Conservation (phyloP, 352 stramenopile species). For the Elongisporangium undulatum region DNA sequence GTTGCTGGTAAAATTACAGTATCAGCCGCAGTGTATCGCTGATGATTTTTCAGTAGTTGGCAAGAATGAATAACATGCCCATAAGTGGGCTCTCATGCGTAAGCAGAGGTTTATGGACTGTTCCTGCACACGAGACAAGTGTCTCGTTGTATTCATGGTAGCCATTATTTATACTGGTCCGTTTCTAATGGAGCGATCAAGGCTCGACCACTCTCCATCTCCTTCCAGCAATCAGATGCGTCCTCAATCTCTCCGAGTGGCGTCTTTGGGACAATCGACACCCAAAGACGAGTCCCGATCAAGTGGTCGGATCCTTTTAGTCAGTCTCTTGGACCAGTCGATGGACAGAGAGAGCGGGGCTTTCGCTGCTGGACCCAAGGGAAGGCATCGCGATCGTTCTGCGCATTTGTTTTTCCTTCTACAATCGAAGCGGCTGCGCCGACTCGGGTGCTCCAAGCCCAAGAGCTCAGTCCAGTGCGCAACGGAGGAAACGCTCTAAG, state of each 20-base stretch:
- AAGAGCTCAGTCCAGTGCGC: not conserved
- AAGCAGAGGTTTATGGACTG: not conserved
- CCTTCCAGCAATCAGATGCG: too few species aligned
- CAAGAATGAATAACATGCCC: not conserved
- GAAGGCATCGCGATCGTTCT: not conserved
- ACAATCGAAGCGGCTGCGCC: not conserved
- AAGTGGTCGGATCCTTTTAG: not conserved
- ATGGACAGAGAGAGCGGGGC: not conserved
- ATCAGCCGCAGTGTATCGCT: too few species aligned
- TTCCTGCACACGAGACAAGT: not conserved
- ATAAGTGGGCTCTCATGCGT: not conserved
- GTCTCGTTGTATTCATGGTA: not conserved
- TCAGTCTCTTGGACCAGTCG: not conserved
- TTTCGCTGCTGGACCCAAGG: not conserved
- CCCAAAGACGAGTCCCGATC: not conserved
- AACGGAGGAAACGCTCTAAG: not conserved
- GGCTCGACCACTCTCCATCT: too few species aligned
- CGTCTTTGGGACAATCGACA: not conserved
- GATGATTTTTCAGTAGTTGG: not conserved
- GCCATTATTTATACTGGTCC: not conserved
- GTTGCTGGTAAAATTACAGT: too few species aligned
- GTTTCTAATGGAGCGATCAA: not conserved
- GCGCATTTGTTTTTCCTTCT: not conserved
- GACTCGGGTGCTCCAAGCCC: too few species aligned
- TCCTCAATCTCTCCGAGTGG: too few species aligned